A percentile compares a stretch with the other conserved stretches of the same genome.
phyloP scores from a whole-genome alignment of 176 grass and related monocot species.

The Oryza australiensis region DNA sequence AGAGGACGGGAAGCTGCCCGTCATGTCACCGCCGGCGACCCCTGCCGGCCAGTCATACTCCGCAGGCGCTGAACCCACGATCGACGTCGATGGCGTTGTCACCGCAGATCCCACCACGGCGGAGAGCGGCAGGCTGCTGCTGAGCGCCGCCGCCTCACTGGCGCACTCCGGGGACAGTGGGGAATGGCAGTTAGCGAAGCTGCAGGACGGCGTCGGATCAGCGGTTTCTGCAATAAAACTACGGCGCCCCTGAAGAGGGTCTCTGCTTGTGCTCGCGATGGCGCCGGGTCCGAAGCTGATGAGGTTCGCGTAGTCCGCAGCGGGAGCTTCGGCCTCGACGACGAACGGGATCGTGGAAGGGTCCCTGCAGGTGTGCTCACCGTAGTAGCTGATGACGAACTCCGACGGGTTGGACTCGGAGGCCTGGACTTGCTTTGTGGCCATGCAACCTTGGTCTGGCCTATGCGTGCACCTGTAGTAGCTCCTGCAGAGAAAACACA shows the following conservation, averaged over 20 bases:
- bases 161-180: neutral
- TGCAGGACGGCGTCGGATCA: neutral
- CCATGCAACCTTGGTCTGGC: slow-evolving; percentile 63
- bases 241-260: neutral
- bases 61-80: slow-evolving; percentile 41
- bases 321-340: neutral
- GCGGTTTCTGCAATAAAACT: neutral
- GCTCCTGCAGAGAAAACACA: slow-evolving; percentile 43
- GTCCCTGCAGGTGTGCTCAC: slow-evolving; percentile 76
- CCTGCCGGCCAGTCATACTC: neutral
- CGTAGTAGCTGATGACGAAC: slow-evolving; percentile 64
- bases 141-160: slow-evolving; percentile 48
- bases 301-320: slow-evolving; percentile 9
- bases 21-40: neutral
- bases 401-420: slow-evolving; percentile 51
- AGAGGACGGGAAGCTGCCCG: slow-evolving; percentile 47
- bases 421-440: slow-evolving; percentile 66
- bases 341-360: slow-evolving; percentile 48
- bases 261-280: neutral
- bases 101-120: neutral
- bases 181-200: slow-evolving; percentile 14
- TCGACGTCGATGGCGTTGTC: neutral
- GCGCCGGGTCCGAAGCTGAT: slow-evolving; percentile 57
- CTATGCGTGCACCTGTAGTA: slow-evolving; percentile 86
- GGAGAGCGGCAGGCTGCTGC: slow-evolving; percentile 35